Base-by-base conservation (phyloP, 805 yeast species). In the Nakazawaea peltata region DNA sequence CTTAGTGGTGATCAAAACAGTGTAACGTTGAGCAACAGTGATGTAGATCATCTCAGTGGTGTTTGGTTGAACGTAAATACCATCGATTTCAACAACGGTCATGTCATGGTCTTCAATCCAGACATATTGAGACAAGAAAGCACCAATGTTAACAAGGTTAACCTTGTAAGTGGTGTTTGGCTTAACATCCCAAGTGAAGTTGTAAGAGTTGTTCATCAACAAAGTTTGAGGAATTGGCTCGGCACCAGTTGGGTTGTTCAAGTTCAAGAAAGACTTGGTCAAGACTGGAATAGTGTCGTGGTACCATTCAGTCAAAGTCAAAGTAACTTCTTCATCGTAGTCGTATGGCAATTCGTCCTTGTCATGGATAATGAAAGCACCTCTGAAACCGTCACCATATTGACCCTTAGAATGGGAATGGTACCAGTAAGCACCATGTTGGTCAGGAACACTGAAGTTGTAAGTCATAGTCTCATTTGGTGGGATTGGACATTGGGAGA, bases 161-260 rank as follows among this genome's bases (percentile, higher is more conserved):
- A 92, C 46, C 47, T 82, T 62, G 57, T 92, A 92, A 13, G 96
- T 88, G 26, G 76, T 86, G 61, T 77, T 76, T 6, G 97, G 95
- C 62, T 83, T 53, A 37, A 90, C 94, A 7, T 61, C 45, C 81
- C 86, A 76, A n/a, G 88, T 73, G 51, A 71, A 64, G 58, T 82
- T 81, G 50, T 67, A 71, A 10, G 95, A 79, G 53, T 87, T 86
- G 63, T 90, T 90, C 57, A 87, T 66, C 48, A 92, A 69, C 47
- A 82, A 59, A 54, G 71, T 66, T 45, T 83, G 81, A 7, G 98
- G 98, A 47, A 92, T 78, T 34, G 98, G 98, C 63, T 92, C 98
- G 29, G 97, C 96, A 52, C 98, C 98, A 8, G 96, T 85, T 40
- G 98, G 98, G 60, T 92, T 92, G 65, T 68, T 77, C 43, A 78